Evolutionary conservation across 139 green algal species (phyloP), one percentile per base, ranked within the genome.

Genomic region (Auxenochlorella protothecoides): DNA sequence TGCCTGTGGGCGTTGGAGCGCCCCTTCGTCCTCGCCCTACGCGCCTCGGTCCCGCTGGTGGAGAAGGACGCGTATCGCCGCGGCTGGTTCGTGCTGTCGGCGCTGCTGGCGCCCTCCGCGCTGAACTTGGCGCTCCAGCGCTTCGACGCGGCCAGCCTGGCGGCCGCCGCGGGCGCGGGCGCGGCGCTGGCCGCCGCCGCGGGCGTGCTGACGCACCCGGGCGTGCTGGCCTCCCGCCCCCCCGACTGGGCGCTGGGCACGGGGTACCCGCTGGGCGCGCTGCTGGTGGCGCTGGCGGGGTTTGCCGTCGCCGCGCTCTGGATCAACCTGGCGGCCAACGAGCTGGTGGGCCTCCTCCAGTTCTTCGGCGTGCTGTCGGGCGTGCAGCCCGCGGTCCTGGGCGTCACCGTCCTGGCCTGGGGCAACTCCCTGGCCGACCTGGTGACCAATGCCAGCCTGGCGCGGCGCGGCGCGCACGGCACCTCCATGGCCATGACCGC

Each of bases 361-460:
- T 88, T 90, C 61, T 68, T 91, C 6, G 85, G 85, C 3, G 70
- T 78, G n/a, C 65, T 94, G 62, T 73, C 82, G 27, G 66, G 73
- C 9, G 63, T 61, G 51, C 83, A 81, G 6, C 67, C 81, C 4
- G 84, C 81, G 0, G 74, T 97, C 10, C 79, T 95, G 76, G 91
- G 91, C 8, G 73, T 95, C 12, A 96, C 91, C 5, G 83, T 97
- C 53, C 80, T 96, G 59, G 91, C 92, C 0, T 96, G 90, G 89
- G 92, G 91, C 73, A 96, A 92, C 80, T 89, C 79, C 2, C 76
- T 96, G n/a, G 90, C 87, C 2, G 92, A 97, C 74, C 85, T 88
- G 61, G 85, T 92, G 64, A 86, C 85, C 51, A 94, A 97, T 75
- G 78, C 77, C 2, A 83, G 86, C 55, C 91, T 96, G 83, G 92